Conservation (phyloP, 2,329 filamentous ascomycete species). For the Hymenoscyphus fraxineus region DNA sequence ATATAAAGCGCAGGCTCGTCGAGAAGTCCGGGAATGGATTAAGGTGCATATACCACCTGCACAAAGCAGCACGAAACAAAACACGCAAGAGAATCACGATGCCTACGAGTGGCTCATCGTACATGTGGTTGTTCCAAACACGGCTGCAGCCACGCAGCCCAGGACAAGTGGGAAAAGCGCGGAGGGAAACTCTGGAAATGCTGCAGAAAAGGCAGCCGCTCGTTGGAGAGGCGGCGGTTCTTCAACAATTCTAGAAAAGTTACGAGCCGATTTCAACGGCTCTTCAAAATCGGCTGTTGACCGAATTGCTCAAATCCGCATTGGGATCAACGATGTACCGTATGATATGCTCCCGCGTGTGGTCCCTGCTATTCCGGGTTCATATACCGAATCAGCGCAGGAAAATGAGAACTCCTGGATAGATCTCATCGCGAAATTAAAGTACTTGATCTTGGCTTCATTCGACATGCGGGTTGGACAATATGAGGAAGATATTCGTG, state of each 20-base stretch:
- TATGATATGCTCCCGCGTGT: conserved; percentile 62
- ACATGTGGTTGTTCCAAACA: conserved; percentile 88
- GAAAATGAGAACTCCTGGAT: conserved; percentile 80
- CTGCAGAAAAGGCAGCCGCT: conserved; percentile 64
- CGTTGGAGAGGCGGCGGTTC: conserved; percentile 76
- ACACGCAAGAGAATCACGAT: conserved; percentile 85
- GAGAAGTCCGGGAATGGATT: conserved; percentile 86
- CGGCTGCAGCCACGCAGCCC: conserved; percentile 73
- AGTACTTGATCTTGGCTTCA: conserved; percentile 78
- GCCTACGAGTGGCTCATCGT: conserved; percentile 94
- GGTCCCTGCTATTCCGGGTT: conserved; percentile 58
- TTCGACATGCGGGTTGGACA: conserved; percentile 89
- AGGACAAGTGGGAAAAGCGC: conserved; percentile 53
- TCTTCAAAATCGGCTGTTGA: conserved; percentile 68
- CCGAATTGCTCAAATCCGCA: conserved; percentile 78
- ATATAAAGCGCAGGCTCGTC: conserved; percentile 77
- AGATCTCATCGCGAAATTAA: conserved; percentile 82
- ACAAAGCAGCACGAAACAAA: conserved; percentile 50
- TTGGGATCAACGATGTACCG: conserved; percentile 66
- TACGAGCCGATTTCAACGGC: conserved; percentile 85
- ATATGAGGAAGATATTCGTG: conserved; percentile 95
- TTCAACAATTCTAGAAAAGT: conserved; percentile 81
- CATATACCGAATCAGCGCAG: conserved; percentile 66
- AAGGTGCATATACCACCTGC: conserved; percentile 66
- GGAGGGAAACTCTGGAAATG: conserved; percentile 47